phyloP scores from a whole-genome alignment of 352 stramenopile genomes.

The Nothophytophthora sp. region DNA sequence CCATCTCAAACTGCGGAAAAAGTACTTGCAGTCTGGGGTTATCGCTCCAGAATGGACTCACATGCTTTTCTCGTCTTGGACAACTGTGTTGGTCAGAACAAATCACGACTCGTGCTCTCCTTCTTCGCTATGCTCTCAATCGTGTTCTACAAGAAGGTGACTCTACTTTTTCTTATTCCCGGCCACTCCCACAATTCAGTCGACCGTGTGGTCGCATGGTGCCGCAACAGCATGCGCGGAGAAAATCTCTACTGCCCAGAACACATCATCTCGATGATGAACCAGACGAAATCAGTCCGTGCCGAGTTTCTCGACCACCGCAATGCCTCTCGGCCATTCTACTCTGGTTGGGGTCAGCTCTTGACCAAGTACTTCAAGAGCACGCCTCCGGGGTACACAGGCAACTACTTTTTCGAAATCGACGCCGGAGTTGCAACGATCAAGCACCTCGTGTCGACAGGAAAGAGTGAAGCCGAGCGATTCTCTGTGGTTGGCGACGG shows the following conservation, averaged over 20 bases:
- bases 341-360: slow-evolving; percentile 2
- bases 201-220: slow-evolving; percentile 2
- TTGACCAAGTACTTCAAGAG: not conserved
- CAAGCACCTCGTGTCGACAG: slow-evolving; percentile 1
- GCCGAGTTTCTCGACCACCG: slow-evolving; percentile 3
- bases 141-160: slow-evolving; percentile 8
- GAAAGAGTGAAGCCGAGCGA: not conserved
- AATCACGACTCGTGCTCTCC: slow-evolving; percentile 5
- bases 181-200: slow-evolving; percentile 8
- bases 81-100: slow-evolving; percentile 13
- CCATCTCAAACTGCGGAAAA: not conserved
- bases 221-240: not conserved
- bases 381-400: not conserved
- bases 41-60: not conserved
- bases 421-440: slow-evolving; percentile 1
- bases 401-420: slow-evolving; percentile 13
- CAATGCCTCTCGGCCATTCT: slow-evolving; percentile 1
- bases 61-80: not conserved
- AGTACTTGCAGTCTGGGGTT: not conserved
- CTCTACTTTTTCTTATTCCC: slow-evolving; percentile 3
- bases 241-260: slow-evolving; percentile 1
- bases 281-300: not conserved
- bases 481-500: slow-evolving; percentile 3
- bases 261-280: not conserved
- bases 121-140: slow-evolving; percentile 11